Base-by-base conservation (phyloP, 2,329 filamentous ascomycete genomes). In the Cladosporium oxysporum region DNA sequence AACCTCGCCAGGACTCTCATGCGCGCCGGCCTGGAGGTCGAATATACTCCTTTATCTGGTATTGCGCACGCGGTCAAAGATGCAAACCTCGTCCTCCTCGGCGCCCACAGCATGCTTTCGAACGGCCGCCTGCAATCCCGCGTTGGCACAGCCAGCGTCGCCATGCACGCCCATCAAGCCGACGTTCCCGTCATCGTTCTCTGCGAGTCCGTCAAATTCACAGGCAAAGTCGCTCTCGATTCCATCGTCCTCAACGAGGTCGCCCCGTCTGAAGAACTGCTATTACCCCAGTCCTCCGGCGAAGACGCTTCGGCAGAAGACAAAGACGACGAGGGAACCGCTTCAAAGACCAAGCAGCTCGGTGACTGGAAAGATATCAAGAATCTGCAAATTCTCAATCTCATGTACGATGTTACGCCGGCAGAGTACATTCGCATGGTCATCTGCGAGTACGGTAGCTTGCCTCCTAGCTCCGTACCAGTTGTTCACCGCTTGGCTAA, bases 181-280 rank as follows among this genome's bases (percentile, higher is more conserved):
- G 89, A 90, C 66, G 87, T 93, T 44, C 91, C 91, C 0, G 92
- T 98, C 66, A 89, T 96, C 37, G 92, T 96, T 3, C 90, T 96
- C 66, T 97, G 92, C 78, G 94, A 98, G 81, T 95, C 91, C 4
- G 89, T 98, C 81, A 99, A 98, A 80, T 97, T 98, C 77, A 91
- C 95, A 73, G 89, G 92, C 72, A 90, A 92, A 66, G 92, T 97
- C 12, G 91, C 92, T 7, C 87, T 96, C 16, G 95, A 98, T 79
- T 94, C 92, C 28, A 91, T 98, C 70, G 94, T 95, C 50, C 90
- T 92, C 74, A 99, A 99, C 77, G 95, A 99, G 81, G 90, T 97
- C 68, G 93, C 87, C 79, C 85, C 93, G 77, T 74, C 92, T 79
- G 87, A 90, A 78, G 84, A 92, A 80, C 80, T 91, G 12, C 73